Evolutionary conservation across 352 stramenopile genomes (phyloP).

Genomic region (Peronosclerospora sorghi): DNA sequence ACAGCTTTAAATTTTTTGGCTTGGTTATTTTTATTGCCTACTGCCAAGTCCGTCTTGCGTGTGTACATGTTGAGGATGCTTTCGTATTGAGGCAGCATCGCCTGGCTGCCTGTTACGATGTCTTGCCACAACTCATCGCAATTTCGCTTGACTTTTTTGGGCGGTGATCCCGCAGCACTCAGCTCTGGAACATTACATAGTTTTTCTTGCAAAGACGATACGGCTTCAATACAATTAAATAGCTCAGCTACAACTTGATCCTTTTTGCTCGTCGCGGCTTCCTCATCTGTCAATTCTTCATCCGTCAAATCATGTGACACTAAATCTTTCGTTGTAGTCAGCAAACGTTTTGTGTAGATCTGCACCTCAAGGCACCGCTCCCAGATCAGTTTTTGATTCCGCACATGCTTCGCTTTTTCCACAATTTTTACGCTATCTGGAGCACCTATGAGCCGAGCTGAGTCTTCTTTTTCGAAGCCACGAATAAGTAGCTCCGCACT

Average conservation of each 20-base stretch:
- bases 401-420: constrained; percentile 69
- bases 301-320: constrained; percentile 9
- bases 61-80: constrained; percentile 73
- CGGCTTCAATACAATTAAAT: constrained; percentile 47
- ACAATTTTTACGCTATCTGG: constrained; percentile 69
- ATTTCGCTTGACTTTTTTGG: constrained; percentile 59
- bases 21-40: constrained; percentile 38
- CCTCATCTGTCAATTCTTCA: constrained; percentile 17
- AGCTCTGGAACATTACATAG: constrained; percentile 63
- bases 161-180: constrained; percentile 2
- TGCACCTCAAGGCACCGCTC: constrained; percentile 76
- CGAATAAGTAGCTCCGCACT: constrained; percentile 70
- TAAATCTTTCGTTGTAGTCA: constrained; percentile 36
- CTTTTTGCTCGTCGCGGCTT: constrained; percentile 19
- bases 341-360: constrained; percentile 75
- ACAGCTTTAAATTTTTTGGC: constrained; percentile 84
- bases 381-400: constrained; percentile 78
- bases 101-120: constrained; percentile 28
- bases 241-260: constrained; percentile 32
- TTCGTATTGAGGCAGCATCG: constrained; percentile 64
- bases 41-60: constrained; percentile 58
- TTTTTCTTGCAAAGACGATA: constrained; percentile 48
- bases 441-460: constrained; percentile 53
- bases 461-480: constrained; percentile 68
- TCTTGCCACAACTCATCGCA: constrained; percentile 46